Conservation (phyloP, 2,329 filamentous ascomycete genomes). For the Pseudodiploospora longispora region DNA sequence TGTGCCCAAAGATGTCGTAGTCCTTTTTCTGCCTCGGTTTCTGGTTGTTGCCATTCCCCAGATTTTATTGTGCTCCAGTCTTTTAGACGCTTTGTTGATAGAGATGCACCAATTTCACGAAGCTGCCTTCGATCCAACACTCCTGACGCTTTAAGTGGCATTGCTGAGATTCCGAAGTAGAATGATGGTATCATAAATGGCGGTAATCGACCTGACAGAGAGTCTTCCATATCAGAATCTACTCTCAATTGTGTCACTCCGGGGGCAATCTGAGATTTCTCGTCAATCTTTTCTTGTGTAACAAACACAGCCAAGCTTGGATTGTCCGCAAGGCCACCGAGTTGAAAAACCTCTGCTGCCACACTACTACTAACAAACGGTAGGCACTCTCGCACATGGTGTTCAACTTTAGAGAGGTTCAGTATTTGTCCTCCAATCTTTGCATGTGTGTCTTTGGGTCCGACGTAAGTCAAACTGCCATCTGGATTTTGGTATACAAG, state of each 20-base stretch:
- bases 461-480: not conserved
- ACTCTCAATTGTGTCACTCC: not conserved
- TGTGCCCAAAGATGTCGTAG: not conserved
- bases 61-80: too few relatives aligned
- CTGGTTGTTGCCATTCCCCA: not conserved
- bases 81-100: too few relatives aligned
- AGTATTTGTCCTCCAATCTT: slow-evolving; percentile 2
- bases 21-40: not conserved
- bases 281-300: not conserved
- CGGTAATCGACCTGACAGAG: not conserved
- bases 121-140: not conserved
- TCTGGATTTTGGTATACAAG: not conserved
- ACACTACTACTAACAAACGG: not conserved
- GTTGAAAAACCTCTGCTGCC: not conserved
- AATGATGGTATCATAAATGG: slow-evolving; percentile 1
- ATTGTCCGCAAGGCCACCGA: not conserved
- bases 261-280: not conserved
- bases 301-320: not conserved
- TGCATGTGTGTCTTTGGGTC: slow-evolving; percentile 1
- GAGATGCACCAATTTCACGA: too few relatives aligned
- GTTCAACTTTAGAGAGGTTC: slow-evolving; percentile 1
- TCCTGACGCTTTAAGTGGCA: not conserved
- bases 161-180: not conserved
- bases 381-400: not conserved
- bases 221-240: not conserved